Evolutionary conservation across 1,139 yeast species (phyloP).

Genomic region (Pichia kudriavzevii): DNA sequence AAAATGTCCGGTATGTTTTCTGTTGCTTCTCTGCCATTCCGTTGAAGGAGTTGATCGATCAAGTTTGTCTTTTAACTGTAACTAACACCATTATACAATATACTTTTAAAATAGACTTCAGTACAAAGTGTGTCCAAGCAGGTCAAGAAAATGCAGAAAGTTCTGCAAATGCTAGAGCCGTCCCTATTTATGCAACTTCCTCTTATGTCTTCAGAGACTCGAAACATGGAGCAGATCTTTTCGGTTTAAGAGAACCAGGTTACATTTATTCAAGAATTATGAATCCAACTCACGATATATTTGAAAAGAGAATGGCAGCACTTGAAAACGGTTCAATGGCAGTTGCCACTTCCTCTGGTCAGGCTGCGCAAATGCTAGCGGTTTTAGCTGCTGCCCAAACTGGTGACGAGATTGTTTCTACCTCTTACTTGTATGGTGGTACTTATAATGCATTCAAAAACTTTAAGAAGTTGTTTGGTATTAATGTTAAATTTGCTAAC

Average conservation of each 20-base stretch:
- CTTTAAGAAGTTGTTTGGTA: constrained; percentile 72
- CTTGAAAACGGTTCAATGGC: constrained; percentile 91
- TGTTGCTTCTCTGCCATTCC: neutral
- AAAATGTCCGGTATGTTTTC: constrained; percentile 4
- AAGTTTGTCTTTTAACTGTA: constrained; percentile 32
- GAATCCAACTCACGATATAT: constrained; percentile 89
- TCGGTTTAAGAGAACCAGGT: constrained; percentile 77
- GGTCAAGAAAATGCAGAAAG: constrained; percentile 68
- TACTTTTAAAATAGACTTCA: constrained; percentile 37
- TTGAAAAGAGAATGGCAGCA: constrained; percentile 88
- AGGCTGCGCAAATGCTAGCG: constrained; percentile 88
- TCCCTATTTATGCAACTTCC: constrained; percentile 82
- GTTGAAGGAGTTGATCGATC: no score
- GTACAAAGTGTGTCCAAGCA: constrained; percentile 86
- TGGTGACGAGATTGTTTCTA: constrained; percentile 85
- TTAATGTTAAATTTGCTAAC: constrained; percentile 73
- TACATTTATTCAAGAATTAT: constrained; percentile 81
- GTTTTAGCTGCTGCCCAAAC: constrained; percentile 75
- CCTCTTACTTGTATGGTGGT: constrained; percentile 92
- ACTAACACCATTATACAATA: neutral
- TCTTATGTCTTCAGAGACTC: constrained; percentile 85
- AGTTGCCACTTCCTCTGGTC: constrained; percentile 87
- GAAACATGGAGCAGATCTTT: constrained; percentile 84
- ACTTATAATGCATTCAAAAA: constrained; percentile 93
- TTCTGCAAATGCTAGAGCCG: constrained; percentile 66